A percentile compares a stretch with the other conserved stretches of the same genome.
These are phyloP conservation scores for Saprolegnia diclina DNA, from an alignment of 352 stramenopile species.

Conservation along the genomic window DNA sequence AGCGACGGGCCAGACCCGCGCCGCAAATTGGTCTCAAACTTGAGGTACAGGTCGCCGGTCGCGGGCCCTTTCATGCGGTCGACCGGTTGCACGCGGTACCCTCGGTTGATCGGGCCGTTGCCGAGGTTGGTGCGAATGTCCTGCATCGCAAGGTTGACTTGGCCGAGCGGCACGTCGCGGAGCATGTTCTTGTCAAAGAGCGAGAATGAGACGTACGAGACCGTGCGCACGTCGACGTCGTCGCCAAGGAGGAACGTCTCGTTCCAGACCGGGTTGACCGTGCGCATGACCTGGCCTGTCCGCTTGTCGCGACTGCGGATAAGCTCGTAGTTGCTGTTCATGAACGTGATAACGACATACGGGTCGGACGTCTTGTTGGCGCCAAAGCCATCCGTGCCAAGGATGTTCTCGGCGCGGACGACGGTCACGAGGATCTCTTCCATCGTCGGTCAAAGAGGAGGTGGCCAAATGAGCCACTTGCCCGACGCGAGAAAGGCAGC, in stretches of 20 bases:
- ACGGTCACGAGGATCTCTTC: slow-evolving; percentile 24
- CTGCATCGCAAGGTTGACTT: slow-evolving; percentile 12
- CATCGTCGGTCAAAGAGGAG: not conserved
- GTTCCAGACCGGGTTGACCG: slow-evolving; percentile 52
- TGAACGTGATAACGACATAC: slow-evolving; percentile 65
- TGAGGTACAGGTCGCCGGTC: slow-evolving; percentile 11
- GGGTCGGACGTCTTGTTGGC: slow-evolving; percentile 36
- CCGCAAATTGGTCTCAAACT: slow-evolving; percentile 6
- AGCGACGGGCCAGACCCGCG: not conserved
- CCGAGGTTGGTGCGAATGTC: slow-evolving; percentile 9
- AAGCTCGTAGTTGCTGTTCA: slow-evolving; percentile 45
- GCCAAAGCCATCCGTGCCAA: slow-evolving; percentile 24
- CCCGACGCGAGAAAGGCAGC: no score
- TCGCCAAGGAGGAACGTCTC: slow-evolving; percentile 60
- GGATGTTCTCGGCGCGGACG: slow-evolving; percentile 8
- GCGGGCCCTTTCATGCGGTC: slow-evolving; percentile 15
- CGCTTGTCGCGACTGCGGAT: slow-evolving; percentile 41
- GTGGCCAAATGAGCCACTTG: not conserved
- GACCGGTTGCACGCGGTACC: slow-evolving; percentile 3
- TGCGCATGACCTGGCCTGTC: slow-evolving; percentile 64
- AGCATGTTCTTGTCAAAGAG: slow-evolving; percentile 46
- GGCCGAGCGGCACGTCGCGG: slow-evolving; percentile 20
- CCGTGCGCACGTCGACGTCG: slow-evolving; percentile 53
- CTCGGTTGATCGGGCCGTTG: not conserved
- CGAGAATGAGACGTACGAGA: slow-evolving; percentile 52